These are phyloP conservation scores for Trichoderma afroharzianum DNA, from an alignment of 2,329 filamentous ascomycete species.

Conservation along the genomic window DNA sequence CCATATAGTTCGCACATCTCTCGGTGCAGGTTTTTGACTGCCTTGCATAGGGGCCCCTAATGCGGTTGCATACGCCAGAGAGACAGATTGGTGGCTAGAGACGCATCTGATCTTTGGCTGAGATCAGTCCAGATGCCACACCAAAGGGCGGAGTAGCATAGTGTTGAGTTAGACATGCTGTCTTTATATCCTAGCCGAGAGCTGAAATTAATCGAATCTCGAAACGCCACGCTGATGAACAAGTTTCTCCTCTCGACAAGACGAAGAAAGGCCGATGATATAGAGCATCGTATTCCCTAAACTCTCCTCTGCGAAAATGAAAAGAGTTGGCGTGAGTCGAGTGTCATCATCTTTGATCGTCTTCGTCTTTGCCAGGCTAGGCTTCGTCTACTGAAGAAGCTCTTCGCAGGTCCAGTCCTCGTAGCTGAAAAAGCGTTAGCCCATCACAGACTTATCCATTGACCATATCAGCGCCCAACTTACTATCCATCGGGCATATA, in stretches of 20 bases:
- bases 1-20: neutral
- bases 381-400: slow-evolving; percentile 57
- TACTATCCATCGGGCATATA: slow-evolving; percentile 97
- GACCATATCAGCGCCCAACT: slow-evolving; percentile 37
- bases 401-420: slow-evolving; percentile 99
- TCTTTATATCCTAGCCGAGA: neutral
- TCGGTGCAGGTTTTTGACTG: neutral
- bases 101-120: neutral
- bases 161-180: neutral
- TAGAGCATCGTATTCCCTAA: neutral
- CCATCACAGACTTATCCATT: neutral
- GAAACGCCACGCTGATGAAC: slow-evolving; percentile 38
- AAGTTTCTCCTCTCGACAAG: slow-evolving; percentile 16
- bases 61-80: neutral
- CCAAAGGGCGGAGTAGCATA: neutral
- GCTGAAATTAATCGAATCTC: slow-evolving; percentile 21
- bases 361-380: neutral
- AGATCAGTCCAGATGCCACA: neutral
- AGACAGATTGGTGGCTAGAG: neutral
- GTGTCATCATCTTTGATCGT: neutral
- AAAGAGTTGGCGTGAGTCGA: neutral
- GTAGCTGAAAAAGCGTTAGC: slow-evolving; percentile 57
- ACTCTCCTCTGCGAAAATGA: too few relatives aligned
- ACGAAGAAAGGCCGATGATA: neutral
- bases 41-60: neutral